Evolutionary conservation across 257 asterid species (phyloP).

Genomic region (Asclepias syriaca): DNA sequence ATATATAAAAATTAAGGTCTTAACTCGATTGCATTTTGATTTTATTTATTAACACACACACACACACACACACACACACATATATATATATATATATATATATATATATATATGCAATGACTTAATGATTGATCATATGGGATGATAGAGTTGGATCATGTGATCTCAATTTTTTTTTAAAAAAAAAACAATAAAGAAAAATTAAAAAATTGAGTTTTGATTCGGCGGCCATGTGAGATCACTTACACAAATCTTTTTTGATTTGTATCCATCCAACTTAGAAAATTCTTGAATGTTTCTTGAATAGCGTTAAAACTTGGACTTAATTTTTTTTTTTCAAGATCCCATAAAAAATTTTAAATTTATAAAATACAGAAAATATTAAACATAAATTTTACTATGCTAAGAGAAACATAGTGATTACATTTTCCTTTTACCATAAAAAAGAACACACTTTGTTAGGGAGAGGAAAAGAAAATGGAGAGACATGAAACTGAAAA

Average conservation of each 20-base stretch:
- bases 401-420: no score
- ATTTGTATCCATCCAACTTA: not conserved
- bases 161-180: not conserved
- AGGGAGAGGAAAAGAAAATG: constrained; percentile 10
- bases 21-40: no score
- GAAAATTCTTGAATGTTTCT: not conserved
- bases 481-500: constrained; percentile 9
- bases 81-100: no score
- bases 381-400: no score
- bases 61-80: no score
- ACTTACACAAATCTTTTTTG: not conserved
- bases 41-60: no score
- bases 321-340: not conserved
- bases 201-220: not conserved
- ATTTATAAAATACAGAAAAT: no score
- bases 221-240: not conserved
- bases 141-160: not conserved
- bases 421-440: no score
- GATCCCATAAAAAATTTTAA: not conserved
- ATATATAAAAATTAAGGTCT: no score
- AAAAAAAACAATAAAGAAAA: no score
- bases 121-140: not conserved
- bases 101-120: not conserved
- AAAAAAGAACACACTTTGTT: not conserved
- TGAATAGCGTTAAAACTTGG: no score